Evolutionary conservation across 2,329 filamentous ascomycete species (phyloP), one percentile per base, ranked within the genome.

Genomic region (Fusarium oligoseptatum): DNA sequence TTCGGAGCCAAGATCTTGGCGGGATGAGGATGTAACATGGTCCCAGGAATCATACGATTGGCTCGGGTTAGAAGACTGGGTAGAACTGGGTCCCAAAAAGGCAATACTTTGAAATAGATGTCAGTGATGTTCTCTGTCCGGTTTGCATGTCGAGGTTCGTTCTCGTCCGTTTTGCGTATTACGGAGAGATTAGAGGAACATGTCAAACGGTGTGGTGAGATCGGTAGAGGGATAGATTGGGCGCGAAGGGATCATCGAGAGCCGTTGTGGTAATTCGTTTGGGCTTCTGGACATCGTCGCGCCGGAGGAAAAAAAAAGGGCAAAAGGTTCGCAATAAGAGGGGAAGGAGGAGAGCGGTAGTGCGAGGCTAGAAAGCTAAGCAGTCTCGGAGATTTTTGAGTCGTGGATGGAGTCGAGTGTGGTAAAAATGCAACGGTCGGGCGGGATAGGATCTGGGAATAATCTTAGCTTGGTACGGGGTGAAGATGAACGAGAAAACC

Each of bases 1-100:
- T n/a, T 29, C 24, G 3, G 29, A 22, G 67, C 67, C 62, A 74
- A 64, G 60, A 50, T 3, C 71, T 74, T 74, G 71, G 63, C 67
- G 36, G n/a, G 22, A 3, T 11, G 6, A 52, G 27, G 24, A 22
- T 56, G 20, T 29, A 36, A 15, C 8, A 70, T 34, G 29, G 12
- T 20, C n/a, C 27, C 14, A n/a, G 14, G 14, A 48, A 56, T 29
- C 8, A n/a, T 9, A n/a, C 24, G 15, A 29, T 50, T n/a, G 41
- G 41, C n/a, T 27, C 27, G 27, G 27, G 27, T 27, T 27, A 27
- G 2, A 27, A 27, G 27, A 27, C 27, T 27, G 27, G 27, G 27
- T 27, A 27, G 27, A 27, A 27, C 27, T 27, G 27, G 27, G 27
- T 27, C 27, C 27, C 27, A 27, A 2, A 27, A 27, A 27, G 27